Evolutionary conservation across 2,329 filamentous ascomycete genomes (phyloP), one percentile per base, ranked within the genome.

Genomic region (Graphilbum fragrans): DNA sequence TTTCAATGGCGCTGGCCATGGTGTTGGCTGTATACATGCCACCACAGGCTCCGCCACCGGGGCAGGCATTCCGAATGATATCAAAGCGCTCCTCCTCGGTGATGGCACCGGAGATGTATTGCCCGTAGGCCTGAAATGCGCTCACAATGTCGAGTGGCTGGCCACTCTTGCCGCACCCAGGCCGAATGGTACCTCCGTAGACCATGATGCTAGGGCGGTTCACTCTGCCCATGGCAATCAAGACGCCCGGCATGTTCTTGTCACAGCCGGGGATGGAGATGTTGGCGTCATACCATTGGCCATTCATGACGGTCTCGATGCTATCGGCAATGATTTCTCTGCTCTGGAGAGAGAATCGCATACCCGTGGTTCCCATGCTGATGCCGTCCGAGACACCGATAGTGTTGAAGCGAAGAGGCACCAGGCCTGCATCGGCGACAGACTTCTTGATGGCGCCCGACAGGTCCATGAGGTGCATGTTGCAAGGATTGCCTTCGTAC

Each of bases 321-420:
- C 85, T 93, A 66, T 98, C 92, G 55, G 92, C 92, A 54, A 98
- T 98, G 55, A 98, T 77, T 63, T 98, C 92, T 60, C 92, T 76
- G 52, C 86, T 94, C 68, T 96, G 92, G 40, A 95, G 71, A 42
- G 84, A 92, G 66, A 87, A 52, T 23, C 50, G 49, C 92, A 98
- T 98, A 53, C 93, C 92, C 29, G 81, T 85, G 37, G 92, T 98
- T 39, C 92, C 92, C 92, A 98, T 98, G 53, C 86, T 94, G 54
- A 98, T 98, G 45, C 79, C 92, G 60, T 98, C 92, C 49, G 86
- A 94, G 51, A 98, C 93, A 56, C 92, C 92, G 56, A 98, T 86
- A 46, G 93, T 98, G 71, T 98, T 98, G 77, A 98, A 98, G 61
- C 95, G 88, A 72, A 93, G 94, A 48, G 87, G 86, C 46, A 94